Evolutionary conservation across 768 basidiomycete genomes (phyloP).

Genomic region (Calvatia gigantea): DNA sequence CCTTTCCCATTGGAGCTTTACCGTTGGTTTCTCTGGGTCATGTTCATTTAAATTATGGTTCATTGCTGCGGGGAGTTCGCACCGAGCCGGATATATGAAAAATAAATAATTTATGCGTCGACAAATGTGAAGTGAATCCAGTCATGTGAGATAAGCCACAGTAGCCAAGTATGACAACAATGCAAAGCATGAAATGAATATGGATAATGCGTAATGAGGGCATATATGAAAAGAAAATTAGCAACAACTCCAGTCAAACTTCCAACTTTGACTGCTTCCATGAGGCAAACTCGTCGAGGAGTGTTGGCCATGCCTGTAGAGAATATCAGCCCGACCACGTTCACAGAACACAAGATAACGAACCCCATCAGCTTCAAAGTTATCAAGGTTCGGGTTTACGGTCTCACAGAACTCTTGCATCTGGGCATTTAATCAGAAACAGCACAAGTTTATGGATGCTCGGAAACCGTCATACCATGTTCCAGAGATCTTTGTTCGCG

Average conservation of each 20-base stretch:
- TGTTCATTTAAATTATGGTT: too few species aligned
- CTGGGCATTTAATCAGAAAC: slow-evolving; percentile 30
- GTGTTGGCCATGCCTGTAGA: slow-evolving; percentile 74
- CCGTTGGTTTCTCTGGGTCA: too few species aligned
- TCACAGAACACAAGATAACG: not conserved
- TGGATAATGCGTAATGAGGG: not conserved
- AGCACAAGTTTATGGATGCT: not conserved
- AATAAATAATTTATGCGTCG: too few species aligned
- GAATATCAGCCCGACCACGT: not conserved
- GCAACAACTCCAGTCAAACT: not conserved
- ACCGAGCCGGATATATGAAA: too few species aligned
- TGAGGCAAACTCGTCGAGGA: slow-evolving; percentile 73
- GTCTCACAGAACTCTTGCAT: slow-evolving; percentile 74
- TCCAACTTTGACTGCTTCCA: slow-evolving; percentile 48
- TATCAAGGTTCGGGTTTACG: slow-evolving; percentile 52
- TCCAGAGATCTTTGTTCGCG: slow-evolving; percentile 84
- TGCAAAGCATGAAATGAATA: not conserved
- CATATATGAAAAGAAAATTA: not conserved
- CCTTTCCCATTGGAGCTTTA: too few species aligned
- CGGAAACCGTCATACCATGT: slow-evolving; percentile 52
- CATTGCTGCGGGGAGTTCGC: too few species aligned
- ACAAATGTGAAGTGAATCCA: too few species aligned
- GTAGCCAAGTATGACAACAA: not conserved
- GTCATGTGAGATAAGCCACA: too few species aligned
- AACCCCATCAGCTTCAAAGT: slow-evolving; percentile 78